phyloP scores from a whole-genome alignment of 192 early-diverging fungal species.

The Coemansia sp. region DNA sequence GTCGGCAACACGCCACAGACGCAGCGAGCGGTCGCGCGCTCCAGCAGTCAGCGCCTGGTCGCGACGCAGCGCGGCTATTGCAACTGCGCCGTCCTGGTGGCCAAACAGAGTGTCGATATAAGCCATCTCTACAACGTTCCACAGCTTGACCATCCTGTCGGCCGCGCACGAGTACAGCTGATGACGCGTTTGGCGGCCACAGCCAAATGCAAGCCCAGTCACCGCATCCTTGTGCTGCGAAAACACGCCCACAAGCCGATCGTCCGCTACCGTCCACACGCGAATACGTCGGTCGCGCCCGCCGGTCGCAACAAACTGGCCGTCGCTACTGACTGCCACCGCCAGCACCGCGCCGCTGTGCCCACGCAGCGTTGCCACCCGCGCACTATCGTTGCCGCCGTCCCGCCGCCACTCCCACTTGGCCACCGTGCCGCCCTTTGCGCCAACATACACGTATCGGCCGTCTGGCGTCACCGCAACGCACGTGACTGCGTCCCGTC shows the following conservation, averaged over 20 bases:
- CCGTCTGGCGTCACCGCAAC: conserved; percentile 71
- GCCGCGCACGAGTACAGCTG: conserved; percentile 83
- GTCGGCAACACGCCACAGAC: conserved; percentile 96
- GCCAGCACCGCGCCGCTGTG: conserved; percentile 72
- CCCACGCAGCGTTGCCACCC: conserved; percentile 70
- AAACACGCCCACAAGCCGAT: conserved; percentile 73
- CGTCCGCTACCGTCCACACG: conserved; percentile 84
- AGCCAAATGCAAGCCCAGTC: conserved; percentile 82
- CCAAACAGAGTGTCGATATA: conserved; percentile 99
- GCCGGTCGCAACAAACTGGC: conserved; percentile 76
- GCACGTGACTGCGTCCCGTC: conserved; percentile 60
- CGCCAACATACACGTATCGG: conserved; percentile 75
- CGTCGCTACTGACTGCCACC: conserved; percentile 69
- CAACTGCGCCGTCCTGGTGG: conserved; percentile 88
- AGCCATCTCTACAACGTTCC: conserved; percentile 88
- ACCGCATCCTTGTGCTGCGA: conserved; percentile 93
- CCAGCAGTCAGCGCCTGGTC: conserved; percentile 93
- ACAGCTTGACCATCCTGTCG: conserved; percentile 95
- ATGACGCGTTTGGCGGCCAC: conserved; percentile 53
- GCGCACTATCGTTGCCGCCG: conserved; percentile 53
- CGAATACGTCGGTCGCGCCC: conserved; percentile 90
- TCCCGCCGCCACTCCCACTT: conserved; percentile 69
- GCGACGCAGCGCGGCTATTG: conserved; percentile 78
- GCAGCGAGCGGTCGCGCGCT: conserved; percentile 82
- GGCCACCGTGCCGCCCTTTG: conserved; percentile 91